Base-by-base conservation (phyloP, 148 eudicot species). In the Amaranthus palmeri region DNA sequence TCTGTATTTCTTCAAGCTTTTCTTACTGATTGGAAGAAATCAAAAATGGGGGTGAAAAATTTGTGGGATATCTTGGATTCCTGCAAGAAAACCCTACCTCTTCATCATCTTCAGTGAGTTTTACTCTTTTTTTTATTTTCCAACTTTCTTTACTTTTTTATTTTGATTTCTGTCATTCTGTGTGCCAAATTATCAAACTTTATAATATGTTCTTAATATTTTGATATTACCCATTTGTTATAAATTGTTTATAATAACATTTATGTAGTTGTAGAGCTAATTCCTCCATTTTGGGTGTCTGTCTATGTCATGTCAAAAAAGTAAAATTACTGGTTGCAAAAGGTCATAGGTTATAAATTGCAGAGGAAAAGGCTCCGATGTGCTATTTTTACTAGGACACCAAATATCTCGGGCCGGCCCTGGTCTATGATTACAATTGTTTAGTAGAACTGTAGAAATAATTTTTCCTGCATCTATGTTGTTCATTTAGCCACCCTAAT, bases 71-170 rank as follows among this genome's bases (percentile, higher is more conserved):
- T 93, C 43, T 69, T 93, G 53, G 98, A 93, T 48, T 83, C 96
- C 18, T 93, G 98, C 91, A 93, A 93, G 85, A 89, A 89, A 82
- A 91, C 88, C 51, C 81, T 93, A 40, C 98, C 98, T 41, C 97
- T 93, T 81, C 86, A 89, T 69, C 90, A 93, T 82, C 98, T 93
- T 67, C 92, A 84, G 98, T 89, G 67, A 91, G 84, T 83, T 80
- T 10, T 49, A 11, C 51, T 6, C 7, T 18, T 14, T 11, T n/a
- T 63, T 42, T 52, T 7, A 8, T 1, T 25, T 61, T 62, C 10
- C 66, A 45, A 53, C 1, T 61, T 75, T 25, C 73, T 59, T 46
- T 47, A 56, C 5, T 67, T 61, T 53, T 44, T 15, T 54, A 10
- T 41, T 71, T 69, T 36, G 36, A 25, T 18, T 9, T 49, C 41